Conservation (phyloP, 2,329 filamentous ascomycete species). For the Hymenoscyphus albidus region DNA sequence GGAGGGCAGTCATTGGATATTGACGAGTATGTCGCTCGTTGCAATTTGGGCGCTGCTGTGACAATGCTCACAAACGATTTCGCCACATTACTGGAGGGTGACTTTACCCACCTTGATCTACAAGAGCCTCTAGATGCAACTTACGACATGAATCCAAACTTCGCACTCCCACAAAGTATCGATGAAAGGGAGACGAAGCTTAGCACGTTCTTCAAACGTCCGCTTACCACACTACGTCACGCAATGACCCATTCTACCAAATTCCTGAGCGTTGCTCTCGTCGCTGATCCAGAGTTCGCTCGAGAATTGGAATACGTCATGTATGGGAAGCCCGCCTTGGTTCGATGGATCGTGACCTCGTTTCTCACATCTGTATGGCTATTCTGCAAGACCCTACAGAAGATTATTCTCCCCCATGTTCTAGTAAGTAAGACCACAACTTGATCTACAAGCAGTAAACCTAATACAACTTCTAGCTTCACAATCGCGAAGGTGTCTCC, state of each 20-base stretch:
- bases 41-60: conserved; percentile 46
- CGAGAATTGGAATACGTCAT: conserved; percentile 39
- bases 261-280: conserved; percentile 41
- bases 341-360: conserved; percentile 36
- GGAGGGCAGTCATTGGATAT: conserved; percentile 26
- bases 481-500: neutral
- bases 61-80: conserved; percentile 34
- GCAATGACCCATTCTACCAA: conserved; percentile 28
- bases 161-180: neutral
- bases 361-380: conserved; percentile 24
- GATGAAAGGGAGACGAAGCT: neutral
- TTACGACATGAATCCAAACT: conserved; percentile 7
- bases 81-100: conserved; percentile 8
- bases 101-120: conserved; percentile 3
- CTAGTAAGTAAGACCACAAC: neutral
- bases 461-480: neutral
- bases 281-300: conserved; percentile 44
- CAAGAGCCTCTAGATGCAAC: conserved; percentile 8
- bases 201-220: conserved; percentile 2
- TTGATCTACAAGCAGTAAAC: neutral
- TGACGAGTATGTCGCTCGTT: conserved; percentile 44
- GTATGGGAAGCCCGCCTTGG: neutral
- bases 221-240: neutral
- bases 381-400: conserved; percentile 2
- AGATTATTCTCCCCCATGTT: conserved; percentile 4